Evolutionary conservation across 1,284 basidiomycete genomes (phyloP).

Genomic region (Trametes versicolor): DNA sequence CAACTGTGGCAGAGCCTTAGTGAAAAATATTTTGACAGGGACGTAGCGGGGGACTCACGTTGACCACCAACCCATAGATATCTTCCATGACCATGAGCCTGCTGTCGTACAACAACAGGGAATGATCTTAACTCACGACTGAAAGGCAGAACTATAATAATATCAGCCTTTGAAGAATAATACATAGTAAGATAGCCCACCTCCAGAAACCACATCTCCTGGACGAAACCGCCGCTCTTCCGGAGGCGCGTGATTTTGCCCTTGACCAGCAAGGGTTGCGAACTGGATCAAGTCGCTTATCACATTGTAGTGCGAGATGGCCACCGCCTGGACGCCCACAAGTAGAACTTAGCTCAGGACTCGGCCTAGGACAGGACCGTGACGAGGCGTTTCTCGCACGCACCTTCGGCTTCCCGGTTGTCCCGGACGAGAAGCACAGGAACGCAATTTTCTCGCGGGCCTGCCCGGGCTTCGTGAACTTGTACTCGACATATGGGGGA

Average conservation of each 20-base stretch:
- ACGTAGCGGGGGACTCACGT: slow-evolving; percentile 16
- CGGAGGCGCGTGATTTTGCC: slow-evolving; percentile 46
- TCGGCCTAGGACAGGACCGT: too few relatives aligned
- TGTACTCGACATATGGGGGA: slow-evolving; percentile 54
- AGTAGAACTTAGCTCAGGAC: background rate
- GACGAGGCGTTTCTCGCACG: background rate
- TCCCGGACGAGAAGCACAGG: slow-evolving; percentile 79
- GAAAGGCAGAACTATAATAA: slow-evolving; percentile 41
- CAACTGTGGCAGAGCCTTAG: slow-evolving; percentile 7
- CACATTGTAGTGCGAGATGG: slow-evolving; percentile 72
- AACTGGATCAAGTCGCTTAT: slow-evolving; percentile 74
- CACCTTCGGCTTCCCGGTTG: slow-evolving; percentile 83
- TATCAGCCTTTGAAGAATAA: background rate
- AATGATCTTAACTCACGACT: slow-evolving; percentile 36
- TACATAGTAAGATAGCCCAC: slow-evolving; percentile 44
- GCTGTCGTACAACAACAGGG: background rate
- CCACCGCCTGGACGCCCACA: slow-evolving; percentile 60
- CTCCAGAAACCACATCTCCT: slow-evolving; percentile 64
- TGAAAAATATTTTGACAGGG: background rate
- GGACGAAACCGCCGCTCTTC: slow-evolving; percentile 53
- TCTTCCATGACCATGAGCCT: slow-evolving; percentile 48
- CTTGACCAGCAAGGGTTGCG: slow-evolving; percentile 57
- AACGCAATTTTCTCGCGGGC: slow-evolving; percentile 73
- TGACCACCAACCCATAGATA: slow-evolving; percentile 73
- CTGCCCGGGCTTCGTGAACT: slow-evolving; percentile 62